Base-by-base conservation (phyloP, 345 rosid species). In the Conringia planisiliqua region DNA sequence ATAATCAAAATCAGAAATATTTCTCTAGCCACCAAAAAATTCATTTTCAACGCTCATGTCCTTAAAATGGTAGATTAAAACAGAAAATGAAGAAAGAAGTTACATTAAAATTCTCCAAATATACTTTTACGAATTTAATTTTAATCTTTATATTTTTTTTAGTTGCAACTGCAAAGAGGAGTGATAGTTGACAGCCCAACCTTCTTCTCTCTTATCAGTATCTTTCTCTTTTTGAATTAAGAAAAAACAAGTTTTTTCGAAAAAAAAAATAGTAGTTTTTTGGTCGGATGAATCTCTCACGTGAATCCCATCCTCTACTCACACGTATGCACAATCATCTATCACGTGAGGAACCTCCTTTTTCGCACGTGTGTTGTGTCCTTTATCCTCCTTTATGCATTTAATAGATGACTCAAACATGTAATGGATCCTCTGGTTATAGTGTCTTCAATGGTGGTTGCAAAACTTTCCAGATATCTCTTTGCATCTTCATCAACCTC, bases 221-320 rank as follows among this genome's bases (percentile, higher is more conserved):
- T 76, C 58, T 67, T 71, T 66, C 72, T 67, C 62, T 50, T 50
- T 60, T 75, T 18, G 62, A 68, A 39, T 52, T 52, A 3, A 57
- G 26, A 56, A 38, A 2, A 33, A 43, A 57, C 11, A 44, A 16
- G 66, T 9, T 52, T 30, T 57, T 30, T 30, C 7, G 12, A 3
- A 44, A 44, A 17, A 72, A 33, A 57, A 57, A 43, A 0, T 14
- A 44, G 20, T 22, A 22, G 2, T 22, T 38, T 75, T 65, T 75
- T 75, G 63, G 74, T 85, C 68, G 77, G 74, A 69, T 62, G 78
- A 47, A 70, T 59, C 58, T 67, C 74, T 86, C 92, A 89, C 87
- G 87, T 87, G 92, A 87, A 73, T 80, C 88, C 80, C 84, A 78
- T 78, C 75, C 63, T 70, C 74, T 18, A 32, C 68, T 75, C 84